Percentiles rank a stretch among this genome's conserved stretches.
phyloP scores from a whole-genome alignment of 1,284 basidiomycete species.

The Bjerkandera adusta region DNA sequence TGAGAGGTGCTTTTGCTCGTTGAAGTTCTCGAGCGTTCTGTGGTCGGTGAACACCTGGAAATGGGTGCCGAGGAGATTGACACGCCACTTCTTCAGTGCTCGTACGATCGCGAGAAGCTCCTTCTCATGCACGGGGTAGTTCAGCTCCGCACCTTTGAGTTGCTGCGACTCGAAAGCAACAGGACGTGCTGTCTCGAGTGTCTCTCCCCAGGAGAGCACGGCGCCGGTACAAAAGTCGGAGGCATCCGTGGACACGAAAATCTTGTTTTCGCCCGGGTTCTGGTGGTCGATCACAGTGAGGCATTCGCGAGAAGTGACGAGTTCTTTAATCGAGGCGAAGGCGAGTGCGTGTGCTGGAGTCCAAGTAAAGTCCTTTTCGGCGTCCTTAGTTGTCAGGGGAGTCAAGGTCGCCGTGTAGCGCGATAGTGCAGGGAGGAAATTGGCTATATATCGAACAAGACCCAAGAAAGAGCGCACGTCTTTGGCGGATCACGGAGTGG shows the following conservation, averaged over 20 bases:
- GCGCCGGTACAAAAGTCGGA: slow-evolving; percentile 4
- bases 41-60: slow-evolving; percentile 8
- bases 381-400: slow-evolving; percentile 5
- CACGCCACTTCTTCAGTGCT: slow-evolving; percentile 6
- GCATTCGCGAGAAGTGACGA: slow-evolving; percentile 9
- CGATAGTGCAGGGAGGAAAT: slow-evolving; percentile 2
- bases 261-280: slow-evolving; percentile 8
- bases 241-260: slow-evolving; percentile 4
- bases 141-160: slow-evolving; percentile 20
- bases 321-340: slow-evolving; percentile 1
- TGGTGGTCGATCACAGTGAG: slow-evolving; percentile 9
- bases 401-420: neutral
- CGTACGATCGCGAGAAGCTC: slow-evolving; percentile 22
- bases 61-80: neutral
- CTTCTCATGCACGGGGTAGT: slow-evolving; percentile 29
- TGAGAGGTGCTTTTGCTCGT: neutral
- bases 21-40: slow-evolving; percentile 1
- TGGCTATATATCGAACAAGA: slow-evolving; percentile 6
- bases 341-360: neutral
- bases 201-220: slow-evolving; percentile 14
- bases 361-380: slow-evolving; percentile 4
- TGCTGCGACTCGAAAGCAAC: slow-evolving; percentile 19
- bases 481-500: neutral
- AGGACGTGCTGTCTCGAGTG: neutral
- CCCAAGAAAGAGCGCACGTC: slow-evolving; percentile 9